phyloP scores from a whole-genome alignment of 352 stramenopile species.

The Pythium plurisporium region DNA sequence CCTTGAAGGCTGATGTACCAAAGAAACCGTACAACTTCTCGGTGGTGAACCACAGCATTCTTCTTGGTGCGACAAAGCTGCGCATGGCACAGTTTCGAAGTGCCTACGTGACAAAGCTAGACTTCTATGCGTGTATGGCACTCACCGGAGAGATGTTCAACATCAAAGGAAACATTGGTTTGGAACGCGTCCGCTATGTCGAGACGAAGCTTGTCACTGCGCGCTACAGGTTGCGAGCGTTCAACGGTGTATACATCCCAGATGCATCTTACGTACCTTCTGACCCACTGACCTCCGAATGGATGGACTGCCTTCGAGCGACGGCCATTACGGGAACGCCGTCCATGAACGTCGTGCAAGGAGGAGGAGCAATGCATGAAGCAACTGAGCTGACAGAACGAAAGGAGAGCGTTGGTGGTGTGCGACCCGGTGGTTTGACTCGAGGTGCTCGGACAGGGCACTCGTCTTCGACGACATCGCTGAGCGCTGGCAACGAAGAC shows the following conservation, averaged over 20 bases:
- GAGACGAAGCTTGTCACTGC: slow-evolving; percentile 61
- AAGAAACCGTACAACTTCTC: neutral
- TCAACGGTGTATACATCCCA: slow-evolving; percentile 68
- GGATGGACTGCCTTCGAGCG: slow-evolving; percentile 73
- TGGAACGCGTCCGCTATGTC: slow-evolving; percentile 72
- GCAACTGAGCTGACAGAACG: too few species aligned
- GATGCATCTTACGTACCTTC: slow-evolving; percentile 59
- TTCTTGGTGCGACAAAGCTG: slow-evolving; percentile 70
- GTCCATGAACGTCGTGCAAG: neutral
- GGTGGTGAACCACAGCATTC: slow-evolving; percentile 32
- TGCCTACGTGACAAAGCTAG: slow-evolving; percentile 80
- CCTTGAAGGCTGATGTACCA: neutral
- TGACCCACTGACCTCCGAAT: slow-evolving; percentile 67
- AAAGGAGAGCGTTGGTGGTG: too few species aligned
- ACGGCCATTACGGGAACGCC: slow-evolving; percentile 9
- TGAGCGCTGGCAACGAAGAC: slow-evolving; percentile 45
- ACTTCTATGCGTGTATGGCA: slow-evolving; percentile 82
- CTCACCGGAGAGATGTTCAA: slow-evolving; percentile 79
- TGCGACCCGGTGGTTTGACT: too few species aligned
- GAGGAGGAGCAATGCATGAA: neutral
- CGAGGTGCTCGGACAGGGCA: neutral
- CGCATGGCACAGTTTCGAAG: slow-evolving; percentile 78
- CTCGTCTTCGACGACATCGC: slow-evolving; percentile 32
- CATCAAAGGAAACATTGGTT: slow-evolving; percentile 76
- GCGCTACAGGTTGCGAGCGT: slow-evolving; percentile 55